Base-by-base conservation (phyloP, 2,329 filamentous ascomycete species). In the Magnaporthiopsis incrustans region DNA sequence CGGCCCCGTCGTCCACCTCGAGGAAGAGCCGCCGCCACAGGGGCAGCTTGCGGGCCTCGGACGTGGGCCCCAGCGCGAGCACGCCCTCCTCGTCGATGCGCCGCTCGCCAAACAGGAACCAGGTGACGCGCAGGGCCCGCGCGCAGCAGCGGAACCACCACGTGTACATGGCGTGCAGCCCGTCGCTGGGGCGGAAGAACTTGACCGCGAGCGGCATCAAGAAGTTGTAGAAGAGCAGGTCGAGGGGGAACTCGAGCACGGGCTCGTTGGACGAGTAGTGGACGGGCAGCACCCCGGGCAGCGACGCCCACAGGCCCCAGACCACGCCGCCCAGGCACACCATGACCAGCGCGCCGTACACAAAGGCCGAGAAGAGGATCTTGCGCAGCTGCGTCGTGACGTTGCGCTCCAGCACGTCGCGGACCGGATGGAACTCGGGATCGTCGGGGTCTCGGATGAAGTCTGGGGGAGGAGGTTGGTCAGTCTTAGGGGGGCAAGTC, bases 361-460 rank as follows among this genome's bases (percentile, higher is more conserved):
- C 93, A 64, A 98, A 86, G 22, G 93, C 96, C 67, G 93, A 97
- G 72, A 98, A 98, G 2, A 93, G 84, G 61, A 99, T 99, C 77
- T 99, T 99, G 64, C 94, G 88, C 44, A 99, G 84, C 76, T 99
- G 95, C 0, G 93, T 97, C 15, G 90, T 88, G 61, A 99, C 89
- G 69, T 89, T 96, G 44, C 95, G 88, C 75, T 99, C 95, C 25
- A 99, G 83, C 15, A 99, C 95, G 75, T 99, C 95, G 53, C 96
- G 90, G 6, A 99, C 94, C 0, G 95, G 95, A 73, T 99, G 95
- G 75, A 99, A 99, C 15, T 95, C 97, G 11, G 96, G 95, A 75
- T 99, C 95, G 74, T 99, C 96, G 8, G 95, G 95, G 74, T 99
- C 96, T 67, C 95, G 87, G 70, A 99, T 99, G 75, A 99, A 99